A percentile compares a stretch with the other conserved stretches of the same genome.
Evolutionary conservation across 345 rosid species (phyloP).

Genomic region (rapeseed (Brassica napus)): Da-Ae NC_063445.1:41420001-41420500

Average conservation of each 20-base stretch:
- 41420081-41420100: constrained; percentile 63
- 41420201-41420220: constrained; percentile 88
- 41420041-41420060: constrained; percentile 81
- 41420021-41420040: constrained; percentile 55
- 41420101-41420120: neutral
- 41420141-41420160: neutral
- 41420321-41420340: constrained; percentile 19
- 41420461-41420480: neutral
- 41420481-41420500: neutral
- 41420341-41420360: constrained; percentile 4
- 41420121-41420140: neutral
- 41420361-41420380: constrained; percentile 51
- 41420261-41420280: constrained; percentile 26
- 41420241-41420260: constrained; percentile 47
- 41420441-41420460: neutral
- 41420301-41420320: constrained; percentile 17
- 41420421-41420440: constrained; percentile 29
- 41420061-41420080: constrained; percentile 71
- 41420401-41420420: constrained; percentile 47
- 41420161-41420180: constrained; percentile 54
- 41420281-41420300: constrained; percentile 22
- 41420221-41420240: constrained; percentile 70
- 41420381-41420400: constrained; percentile 48
- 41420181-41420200: constrained; percentile 67
- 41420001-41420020: constrained; percentile 19